Evolutionary conservation across 257 asterid genomes (phyloP).

Genomic region (Solanum peruvianum): DNA sequence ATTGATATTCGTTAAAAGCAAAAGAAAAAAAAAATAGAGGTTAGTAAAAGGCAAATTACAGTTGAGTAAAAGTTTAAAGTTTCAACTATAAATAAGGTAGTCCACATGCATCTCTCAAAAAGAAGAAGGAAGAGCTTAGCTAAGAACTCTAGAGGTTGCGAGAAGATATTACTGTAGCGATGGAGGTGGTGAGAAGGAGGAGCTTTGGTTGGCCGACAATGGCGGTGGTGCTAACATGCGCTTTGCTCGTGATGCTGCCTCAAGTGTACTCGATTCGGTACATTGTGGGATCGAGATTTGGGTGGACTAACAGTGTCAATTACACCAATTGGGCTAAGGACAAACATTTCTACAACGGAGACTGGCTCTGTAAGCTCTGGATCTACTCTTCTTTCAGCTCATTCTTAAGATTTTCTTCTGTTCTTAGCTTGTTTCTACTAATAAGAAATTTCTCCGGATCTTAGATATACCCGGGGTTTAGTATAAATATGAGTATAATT

Average conservation of each 20-base stretch:
- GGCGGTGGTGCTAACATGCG: constrained; percentile 30
- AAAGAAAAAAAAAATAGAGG: background rate
- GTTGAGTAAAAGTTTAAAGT: background rate
- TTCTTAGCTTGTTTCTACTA: background rate
- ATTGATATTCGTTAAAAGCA: background rate
- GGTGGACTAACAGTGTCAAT: constrained; percentile 43
- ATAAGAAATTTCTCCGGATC: background rate
- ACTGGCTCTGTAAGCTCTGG: constrained; percentile 63
- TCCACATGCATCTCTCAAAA: background rate
- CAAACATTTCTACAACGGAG: constrained; percentile 48
- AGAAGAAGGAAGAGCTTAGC: background rate
- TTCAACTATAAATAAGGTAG: background rate
- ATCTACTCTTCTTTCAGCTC: constrained; percentile 11
- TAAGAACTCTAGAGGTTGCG: background rate
- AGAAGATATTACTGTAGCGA: background rate
- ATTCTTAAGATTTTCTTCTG: background rate
- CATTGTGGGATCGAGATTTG: constrained; percentile 30
- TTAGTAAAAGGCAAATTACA: background rate
- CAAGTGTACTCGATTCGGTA: constrained; percentile 48
- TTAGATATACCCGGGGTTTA: background rate
- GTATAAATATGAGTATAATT: background rate
- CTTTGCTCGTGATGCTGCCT: constrained; percentile 27
- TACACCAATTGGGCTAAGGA: constrained; percentile 48
- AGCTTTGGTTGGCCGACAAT: constrained; percentile 8
- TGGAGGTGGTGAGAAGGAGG: constrained; percentile 18